phyloP scores from a whole-genome alignment of 805 yeast genomes.

The Zygosaccharomyces siamensis region DNA sequence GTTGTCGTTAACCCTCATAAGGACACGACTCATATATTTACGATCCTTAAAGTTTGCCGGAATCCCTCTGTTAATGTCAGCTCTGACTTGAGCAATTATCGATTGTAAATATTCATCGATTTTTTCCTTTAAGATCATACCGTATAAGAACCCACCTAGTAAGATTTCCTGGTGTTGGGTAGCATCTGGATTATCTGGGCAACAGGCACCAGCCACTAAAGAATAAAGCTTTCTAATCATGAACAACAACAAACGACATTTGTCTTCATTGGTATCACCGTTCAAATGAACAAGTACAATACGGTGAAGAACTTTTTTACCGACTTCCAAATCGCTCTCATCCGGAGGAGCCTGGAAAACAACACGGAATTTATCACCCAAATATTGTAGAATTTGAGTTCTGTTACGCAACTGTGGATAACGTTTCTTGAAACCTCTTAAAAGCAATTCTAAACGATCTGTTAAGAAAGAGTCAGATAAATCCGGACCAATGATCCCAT shows the following conservation, averaged over 20 bases:
- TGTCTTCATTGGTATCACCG: slow-evolving; percentile 56
- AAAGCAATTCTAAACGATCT: slow-evolving; percentile 91
- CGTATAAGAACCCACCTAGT: slow-evolving; percentile 92
- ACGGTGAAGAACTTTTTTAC: slow-evolving; percentile 72
- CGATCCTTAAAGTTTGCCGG: slow-evolving; percentile 81
- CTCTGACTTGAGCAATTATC: slow-evolving; percentile 66
- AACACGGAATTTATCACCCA: slow-evolving; percentile 94
- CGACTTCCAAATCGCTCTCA: slow-evolving; percentile 84
- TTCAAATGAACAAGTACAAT: slow-evolving; percentile 85
- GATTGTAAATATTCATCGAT: slow-evolving; percentile 84
- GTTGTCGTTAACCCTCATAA: slow-evolving; percentile 78
- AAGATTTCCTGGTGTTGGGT: slow-evolving; percentile 97
- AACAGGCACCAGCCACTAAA: slow-evolving; percentile 92
- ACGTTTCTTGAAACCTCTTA: slow-evolving; percentile 83
- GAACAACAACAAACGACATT: slow-evolving; percentile 80
- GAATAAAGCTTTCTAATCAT: slow-evolving; percentile 95
- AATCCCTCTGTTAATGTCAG: slow-evolving; percentile 73
- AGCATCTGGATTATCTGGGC: slow-evolving; percentile 98
- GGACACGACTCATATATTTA: slow-evolving; percentile 75
- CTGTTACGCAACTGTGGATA: slow-evolving; percentile 59
- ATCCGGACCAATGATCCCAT: slow-evolving; percentile 91
- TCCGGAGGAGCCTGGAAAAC: slow-evolving; percentile 89
- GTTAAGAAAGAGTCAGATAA: slow-evolving; percentile 85
- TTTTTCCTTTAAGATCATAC: slow-evolving; percentile 95
- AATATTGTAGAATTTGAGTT: slow-evolving; percentile 84